Conservation (phyloP, 805 yeast genomes). For the Candida gorgasii region DNA sequence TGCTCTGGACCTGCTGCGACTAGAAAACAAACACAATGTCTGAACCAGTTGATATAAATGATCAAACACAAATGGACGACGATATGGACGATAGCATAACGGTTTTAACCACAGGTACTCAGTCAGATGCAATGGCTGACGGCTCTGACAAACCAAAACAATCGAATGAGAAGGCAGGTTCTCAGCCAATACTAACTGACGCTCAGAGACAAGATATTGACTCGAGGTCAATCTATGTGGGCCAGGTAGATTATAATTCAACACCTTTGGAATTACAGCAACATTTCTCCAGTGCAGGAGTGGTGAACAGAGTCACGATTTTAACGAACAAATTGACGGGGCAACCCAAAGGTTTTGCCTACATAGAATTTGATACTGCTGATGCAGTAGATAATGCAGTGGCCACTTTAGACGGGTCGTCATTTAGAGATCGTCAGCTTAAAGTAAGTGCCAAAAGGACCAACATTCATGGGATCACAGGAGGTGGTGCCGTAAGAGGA, state of each 20-base stretch:
- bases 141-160: conserved; percentile 56
- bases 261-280: conserved; percentile 79
- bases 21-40: conserved; percentile 24
- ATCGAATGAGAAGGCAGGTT: neutral
- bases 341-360: conserved; percentile 85
- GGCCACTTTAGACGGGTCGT: conserved; percentile 57
- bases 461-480: conserved; percentile 68
- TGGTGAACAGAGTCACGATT: conserved; percentile 78
- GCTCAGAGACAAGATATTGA: conserved; percentile 63
- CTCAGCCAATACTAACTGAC: neutral
- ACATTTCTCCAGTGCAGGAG: conserved; percentile 69
- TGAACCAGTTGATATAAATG: conserved; percentile 29
- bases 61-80: conserved; percentile 11
- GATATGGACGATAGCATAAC: conserved; percentile 4
- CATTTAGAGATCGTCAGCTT: conserved; percentile 67
- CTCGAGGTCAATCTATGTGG: conserved; percentile 74
- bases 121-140: conserved; percentile 49
- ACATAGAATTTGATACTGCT: conserved; percentile 75
- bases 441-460: conserved; percentile 80
- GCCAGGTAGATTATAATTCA: conserved; percentile 79
- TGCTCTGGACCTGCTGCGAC: neutral
- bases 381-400: conserved; percentile 67
- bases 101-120: neutral
- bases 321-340: conserved; percentile 73
- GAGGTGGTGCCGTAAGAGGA: conserved; percentile 28